phyloP scores from a whole-genome alignment of 305 asterid species.

The Fraxinus floribunda region DNA sequence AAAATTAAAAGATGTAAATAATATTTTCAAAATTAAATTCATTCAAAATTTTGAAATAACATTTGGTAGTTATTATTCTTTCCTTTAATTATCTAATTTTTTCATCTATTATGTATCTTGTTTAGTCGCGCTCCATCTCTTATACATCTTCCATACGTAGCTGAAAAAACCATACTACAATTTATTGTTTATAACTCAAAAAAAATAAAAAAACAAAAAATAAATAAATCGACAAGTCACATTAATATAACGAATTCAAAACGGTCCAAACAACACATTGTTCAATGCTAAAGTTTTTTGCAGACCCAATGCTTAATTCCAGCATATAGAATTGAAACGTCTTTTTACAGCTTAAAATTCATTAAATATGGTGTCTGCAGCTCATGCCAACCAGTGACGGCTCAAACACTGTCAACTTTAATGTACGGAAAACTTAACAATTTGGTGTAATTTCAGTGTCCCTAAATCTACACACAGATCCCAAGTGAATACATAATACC shows the following conservation, averaged over 20 bases:
- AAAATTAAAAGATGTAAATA: background rate
- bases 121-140: background rate
- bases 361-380: constrained; percentile 16
- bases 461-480: background rate
- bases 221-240: background rate
- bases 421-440: constrained; percentile 8
- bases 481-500: background rate
- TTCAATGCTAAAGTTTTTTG: constrained; percentile 16
- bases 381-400: constrained; percentile 27
- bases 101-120: background rate
- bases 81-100: background rate
- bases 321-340: constrained; percentile 18
- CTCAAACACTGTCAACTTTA: constrained; percentile 23
- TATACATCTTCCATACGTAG: too few relatives aligned
- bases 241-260: constrained; percentile 14
- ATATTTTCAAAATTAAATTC: background rate
- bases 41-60: background rate
- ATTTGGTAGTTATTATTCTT: background rate
- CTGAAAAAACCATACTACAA: background rate
- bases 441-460: constrained; percentile 24
- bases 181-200: background rate
- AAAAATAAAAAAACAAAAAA: background rate
- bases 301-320: constrained; percentile 21
- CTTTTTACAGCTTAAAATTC: constrained; percentile 14
- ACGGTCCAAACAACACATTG: constrained; percentile 19